Conservation (phyloP, 1,284 basidiomycete genomes). For the Kalmanozyma brasiliensis region DNA sequence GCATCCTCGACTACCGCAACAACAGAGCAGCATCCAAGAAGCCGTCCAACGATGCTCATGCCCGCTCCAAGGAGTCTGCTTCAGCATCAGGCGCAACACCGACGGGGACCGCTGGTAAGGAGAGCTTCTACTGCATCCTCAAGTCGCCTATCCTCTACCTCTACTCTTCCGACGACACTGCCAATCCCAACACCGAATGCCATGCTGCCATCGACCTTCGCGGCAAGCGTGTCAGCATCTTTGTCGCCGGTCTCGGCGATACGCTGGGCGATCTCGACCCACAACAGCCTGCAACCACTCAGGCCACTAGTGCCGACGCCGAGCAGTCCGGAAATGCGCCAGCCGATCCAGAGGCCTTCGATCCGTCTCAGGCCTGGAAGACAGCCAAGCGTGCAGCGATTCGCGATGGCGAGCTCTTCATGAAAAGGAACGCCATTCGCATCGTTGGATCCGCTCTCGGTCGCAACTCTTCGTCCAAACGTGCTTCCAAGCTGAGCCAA, state of each 20-base stretch:
- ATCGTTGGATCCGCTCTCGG: constrained; percentile 45
- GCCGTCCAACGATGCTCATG: constrained; percentile 8
- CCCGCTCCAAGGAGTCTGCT: constrained; percentile 13
- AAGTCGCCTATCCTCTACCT: constrained; percentile 64
- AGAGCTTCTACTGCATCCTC: constrained; percentile 61
- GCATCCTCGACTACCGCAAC: constrained; percentile 58
- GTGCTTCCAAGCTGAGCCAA: constrained; percentile 8
- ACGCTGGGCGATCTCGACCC: constrained; percentile 56
- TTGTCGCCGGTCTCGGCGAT: constrained; percentile 55
- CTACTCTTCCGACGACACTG: constrained; percentile 60
- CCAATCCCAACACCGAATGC: constrained; percentile 57
- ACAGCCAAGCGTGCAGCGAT: constrained; percentile 46
- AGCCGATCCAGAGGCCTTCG: constrained; percentile 10
- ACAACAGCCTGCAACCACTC: constrained; percentile 4
- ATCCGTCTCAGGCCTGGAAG: constrained; percentile 28
- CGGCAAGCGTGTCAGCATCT: constrained; percentile 63
- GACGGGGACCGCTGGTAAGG: constrained; percentile 38
- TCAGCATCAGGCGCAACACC: constrained; percentile 14
- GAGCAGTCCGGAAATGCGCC: constrained; percentile 20
- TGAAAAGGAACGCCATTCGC: constrained; percentile 64
- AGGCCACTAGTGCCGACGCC: constrained; percentile 16
- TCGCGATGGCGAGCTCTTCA: constrained; percentile 64
- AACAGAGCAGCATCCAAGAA: constrained; percentile 21
- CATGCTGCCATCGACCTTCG: constrained; percentile 64
- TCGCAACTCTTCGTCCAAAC: constrained; percentile 17